Evolutionary conservation across 2,329 filamentous ascomycete species (phyloP), one percentile per base, ranked within the genome.

Genomic region (Geosmithia putterillii): DNA sequence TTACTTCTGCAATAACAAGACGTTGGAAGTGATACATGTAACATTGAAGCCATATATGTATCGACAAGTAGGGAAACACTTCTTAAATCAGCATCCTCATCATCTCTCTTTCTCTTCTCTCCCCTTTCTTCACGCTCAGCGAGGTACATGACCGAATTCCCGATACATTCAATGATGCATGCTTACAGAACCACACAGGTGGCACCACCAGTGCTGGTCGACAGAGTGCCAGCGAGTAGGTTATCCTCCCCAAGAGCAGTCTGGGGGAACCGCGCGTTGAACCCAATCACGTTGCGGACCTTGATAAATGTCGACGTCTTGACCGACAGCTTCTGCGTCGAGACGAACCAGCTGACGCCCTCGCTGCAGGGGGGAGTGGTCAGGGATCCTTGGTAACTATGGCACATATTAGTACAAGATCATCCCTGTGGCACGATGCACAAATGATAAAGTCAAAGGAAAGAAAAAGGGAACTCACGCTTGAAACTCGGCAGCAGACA

Each of bases 281-380:
- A 76, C 55, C 68, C 71, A 41, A 71, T 58, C 28, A 75, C 60
- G 39, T 53, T 57, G 61, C 74, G 75, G 48, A 71, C 65, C 23
- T 55, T 56, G 51, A 69, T 68, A 57, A 58, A 76, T 34, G 65
- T 69, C 4, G 56, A 57, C 17, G 71, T 63, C 47, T 64, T 59
- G 43, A 76, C 54, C 35, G 56, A 52, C 12, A 76, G 52, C n/a
- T 68, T 64, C 42, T 68, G 50, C 45, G 62, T 57, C 47, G 66
- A 66, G 37, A 75, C 54, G 43, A 73, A 60, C 61, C 71, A 76
- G 12, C 57, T 61, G 6, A 78, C 58, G 22, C 67, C 69, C 57
- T 78, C 71, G 17, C 63, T 62, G 60, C 75, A 79, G 8, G 74
- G 74, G 18, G 75, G 74, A 0, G 74, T 77, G 36, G 75, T 79